Evolutionary conservation across 2,329 filamentous ascomycete species (phyloP).

Genomic region (Didymella lethalis): DNA sequence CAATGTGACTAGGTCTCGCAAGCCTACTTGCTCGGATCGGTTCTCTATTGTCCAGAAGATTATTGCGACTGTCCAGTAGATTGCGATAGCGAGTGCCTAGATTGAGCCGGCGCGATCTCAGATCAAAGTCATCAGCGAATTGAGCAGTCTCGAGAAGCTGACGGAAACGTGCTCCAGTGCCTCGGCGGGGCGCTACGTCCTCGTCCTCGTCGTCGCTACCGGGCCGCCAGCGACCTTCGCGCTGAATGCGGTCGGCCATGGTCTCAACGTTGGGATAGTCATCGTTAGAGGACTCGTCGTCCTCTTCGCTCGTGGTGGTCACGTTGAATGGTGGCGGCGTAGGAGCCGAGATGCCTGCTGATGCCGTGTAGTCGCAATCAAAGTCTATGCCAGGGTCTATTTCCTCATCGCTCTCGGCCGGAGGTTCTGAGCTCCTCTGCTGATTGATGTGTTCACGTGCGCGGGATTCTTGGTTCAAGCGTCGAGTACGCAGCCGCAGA

Average conservation of each 20-base stretch:
- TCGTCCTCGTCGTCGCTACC: constrained; percentile 51
- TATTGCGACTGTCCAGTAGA: constrained; percentile 3
- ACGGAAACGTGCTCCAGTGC: constrained; percentile 34
- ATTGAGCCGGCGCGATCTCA: constrained; percentile 11
- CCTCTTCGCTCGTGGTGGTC: constrained; percentile 48
- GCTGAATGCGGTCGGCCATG: constrained; percentile 51
- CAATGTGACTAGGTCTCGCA: constrained; percentile 46
- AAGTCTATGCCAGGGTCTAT: constrained; percentile 30
- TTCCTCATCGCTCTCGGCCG: constrained; percentile 31
- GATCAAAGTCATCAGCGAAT: constrained; percentile 43
- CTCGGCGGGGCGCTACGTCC: constrained; percentile 40
- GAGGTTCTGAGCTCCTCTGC: constrained; percentile 11
- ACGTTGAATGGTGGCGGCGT: constrained; percentile 53
- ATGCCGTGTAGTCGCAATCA: constrained; percentile 43
- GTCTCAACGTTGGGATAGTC: constrained; percentile 50
- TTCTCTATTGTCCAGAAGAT: constrained; percentile 23
- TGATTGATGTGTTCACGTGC: constrained; percentile 11
- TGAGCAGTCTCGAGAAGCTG: constrained; percentile 34
- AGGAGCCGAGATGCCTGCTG: constrained; percentile 44
- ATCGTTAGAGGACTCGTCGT: constrained; percentile 47
- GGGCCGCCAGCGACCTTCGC: constrained; percentile 49
- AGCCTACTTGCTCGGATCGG: constrained; percentile 42
- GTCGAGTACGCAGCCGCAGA: constrained; percentile 32
- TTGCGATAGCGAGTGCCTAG: constrained; percentile 18
- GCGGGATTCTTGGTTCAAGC: constrained; percentile 16